Evolutionary conservation across 495 filamentous ascomycete genomes (phyloP).

Genomic region (Neurospora tetraspora): DNA sequence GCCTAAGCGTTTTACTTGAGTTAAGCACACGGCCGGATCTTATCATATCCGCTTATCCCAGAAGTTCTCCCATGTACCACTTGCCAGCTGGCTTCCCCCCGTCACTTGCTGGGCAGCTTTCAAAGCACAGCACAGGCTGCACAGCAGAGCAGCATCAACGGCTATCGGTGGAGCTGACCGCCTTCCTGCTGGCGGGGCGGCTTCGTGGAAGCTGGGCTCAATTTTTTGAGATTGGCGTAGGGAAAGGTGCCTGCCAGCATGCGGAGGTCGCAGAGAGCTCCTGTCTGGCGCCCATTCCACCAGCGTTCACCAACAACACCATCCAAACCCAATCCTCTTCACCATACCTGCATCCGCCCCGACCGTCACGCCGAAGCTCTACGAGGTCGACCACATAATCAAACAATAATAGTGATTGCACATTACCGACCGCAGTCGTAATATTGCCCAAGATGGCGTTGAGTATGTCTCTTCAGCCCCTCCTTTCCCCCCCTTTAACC

Average conservation of each 20-base stretch:
- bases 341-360: slow-evolving; percentile 1
- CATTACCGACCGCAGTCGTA: neutral
- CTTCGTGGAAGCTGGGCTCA: slow-evolving; percentile 9
- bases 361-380: slow-evolving; percentile 1
- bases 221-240: slow-evolving; percentile 23
- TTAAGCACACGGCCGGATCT: neutral
- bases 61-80: neutral
- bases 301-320: slow-evolving; percentile 1
- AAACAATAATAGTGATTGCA: slow-evolving; percentile 1
- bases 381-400: neutral
- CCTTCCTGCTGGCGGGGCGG: slow-evolving; percentile 4
- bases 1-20: neutral
- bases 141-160: neutral
- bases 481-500: neutral
- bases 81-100: neutral
- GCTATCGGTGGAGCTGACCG: neutral
- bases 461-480: slow-evolving; percentile 26
- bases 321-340: neutral
- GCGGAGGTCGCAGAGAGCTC: slow-evolving; percentile 5
- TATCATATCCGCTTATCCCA: neutral
- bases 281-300: neutral
- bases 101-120: neutral
- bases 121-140: neutral
- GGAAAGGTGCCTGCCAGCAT: slow-evolving; percentile 14
- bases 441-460: slow-evolving; percentile 34